A percentile compares a stretch with the other conserved stretches of the same genome.
Conservation (phyloP, 306 rosid species). For the Alnus glutinosa region DNA sequence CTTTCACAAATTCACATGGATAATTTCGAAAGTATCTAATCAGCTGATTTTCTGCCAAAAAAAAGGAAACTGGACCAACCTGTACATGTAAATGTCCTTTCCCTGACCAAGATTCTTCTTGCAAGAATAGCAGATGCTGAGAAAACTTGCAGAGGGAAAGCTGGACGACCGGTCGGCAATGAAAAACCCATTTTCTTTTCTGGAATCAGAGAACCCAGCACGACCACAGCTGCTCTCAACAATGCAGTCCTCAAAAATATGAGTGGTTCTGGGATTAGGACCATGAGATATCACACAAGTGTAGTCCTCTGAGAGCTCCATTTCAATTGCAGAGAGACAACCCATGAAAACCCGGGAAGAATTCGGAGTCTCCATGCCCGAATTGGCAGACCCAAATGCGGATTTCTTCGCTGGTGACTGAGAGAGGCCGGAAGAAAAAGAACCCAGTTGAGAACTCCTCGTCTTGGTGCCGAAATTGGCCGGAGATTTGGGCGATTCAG, state of each 20-base stretch:
- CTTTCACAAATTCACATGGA: not conserved
- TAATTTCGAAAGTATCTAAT: not conserved
- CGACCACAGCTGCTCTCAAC: constrained; percentile 58
- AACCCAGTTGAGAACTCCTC: constrained; percentile 42
- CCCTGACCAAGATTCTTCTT: constrained; percentile 72
- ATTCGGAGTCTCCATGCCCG: constrained; percentile 28
- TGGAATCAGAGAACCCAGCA: constrained; percentile 35
- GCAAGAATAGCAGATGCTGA: constrained; percentile 73
- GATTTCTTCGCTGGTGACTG: constrained; percentile 41
- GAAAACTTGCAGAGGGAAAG: constrained; percentile 53
- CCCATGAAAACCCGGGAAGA: constrained; percentile 44
- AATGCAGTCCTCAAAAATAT: constrained; percentile 70
- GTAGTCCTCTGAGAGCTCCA: constrained; percentile 87
- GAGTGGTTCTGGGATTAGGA: constrained; percentile 78
- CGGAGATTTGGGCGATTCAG: constrained; percentile 40
- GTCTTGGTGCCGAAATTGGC: constrained; percentile 39
- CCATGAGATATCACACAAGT: constrained; percentile 80
- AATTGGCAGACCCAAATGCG: constrained; percentile 28
- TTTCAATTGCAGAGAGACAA: constrained; percentile 63
- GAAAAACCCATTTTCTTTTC: constrained; percentile 27
- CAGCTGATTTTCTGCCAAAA: not conserved
- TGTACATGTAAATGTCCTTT: constrained; percentile 90
- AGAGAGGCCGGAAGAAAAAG: constrained; percentile 36
- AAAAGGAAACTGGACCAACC: constrained; percentile 43
- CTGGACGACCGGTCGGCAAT: constrained; percentile 20